These are phyloP conservation scores for Rosellinia necatrix DNA, from an alignment of 2,329 filamentous ascomycete species.

Conservation along the genomic window DNA sequence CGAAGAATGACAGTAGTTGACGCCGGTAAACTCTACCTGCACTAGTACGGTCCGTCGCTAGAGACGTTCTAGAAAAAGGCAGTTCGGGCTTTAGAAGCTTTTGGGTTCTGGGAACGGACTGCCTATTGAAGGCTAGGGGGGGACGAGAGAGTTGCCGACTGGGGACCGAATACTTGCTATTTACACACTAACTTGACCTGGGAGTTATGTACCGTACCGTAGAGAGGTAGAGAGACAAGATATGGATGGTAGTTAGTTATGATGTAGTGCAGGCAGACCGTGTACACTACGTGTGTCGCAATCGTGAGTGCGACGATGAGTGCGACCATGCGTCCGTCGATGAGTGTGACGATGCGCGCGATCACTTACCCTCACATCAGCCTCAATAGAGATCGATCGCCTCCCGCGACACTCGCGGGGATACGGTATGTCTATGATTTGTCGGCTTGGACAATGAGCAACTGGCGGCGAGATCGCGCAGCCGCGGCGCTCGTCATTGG, in stretches of 20 bases:
- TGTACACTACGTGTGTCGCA: slow-evolving; percentile 6
- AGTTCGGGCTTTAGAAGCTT: slow-evolving; percentile 7
- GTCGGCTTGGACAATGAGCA: slow-evolving; percentile 13
- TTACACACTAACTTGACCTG: too few relatives aligned
- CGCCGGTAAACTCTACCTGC: background rate
- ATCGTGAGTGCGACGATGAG: slow-evolving; percentile 8
- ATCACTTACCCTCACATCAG: slow-evolving; percentile 16
- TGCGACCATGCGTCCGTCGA: too few relatives aligned
- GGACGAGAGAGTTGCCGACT: background rate
- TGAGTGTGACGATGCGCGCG: too few relatives aligned
- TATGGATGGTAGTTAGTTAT: too few relatives aligned
- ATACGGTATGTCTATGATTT: slow-evolving; percentile 11
- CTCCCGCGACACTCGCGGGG: too few relatives aligned
- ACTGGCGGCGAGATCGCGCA: too few relatives aligned
- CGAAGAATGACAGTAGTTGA: slow-evolving; percentile 2
- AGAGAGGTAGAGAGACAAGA: too few relatives aligned
- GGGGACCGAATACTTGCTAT: slow-evolving; percentile 2
- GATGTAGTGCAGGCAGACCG: slow-evolving; percentile 2
- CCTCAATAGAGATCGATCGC: slow-evolving; percentile 17
- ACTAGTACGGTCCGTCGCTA: background rate
- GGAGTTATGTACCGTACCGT: too few relatives aligned
- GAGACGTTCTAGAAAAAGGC: slow-evolving; percentile 21
- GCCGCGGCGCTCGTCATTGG: too few relatives aligned
- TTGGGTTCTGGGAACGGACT: background rate
- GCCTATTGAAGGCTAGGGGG: slow-evolving; percentile 17